A percentile compares a stretch with the other conserved stretches of the same genome.
These are phyloP conservation scores for Salix viminalis DNA, from an alignment of 345 rosid species.

Conservation along the genomic window DNA sequence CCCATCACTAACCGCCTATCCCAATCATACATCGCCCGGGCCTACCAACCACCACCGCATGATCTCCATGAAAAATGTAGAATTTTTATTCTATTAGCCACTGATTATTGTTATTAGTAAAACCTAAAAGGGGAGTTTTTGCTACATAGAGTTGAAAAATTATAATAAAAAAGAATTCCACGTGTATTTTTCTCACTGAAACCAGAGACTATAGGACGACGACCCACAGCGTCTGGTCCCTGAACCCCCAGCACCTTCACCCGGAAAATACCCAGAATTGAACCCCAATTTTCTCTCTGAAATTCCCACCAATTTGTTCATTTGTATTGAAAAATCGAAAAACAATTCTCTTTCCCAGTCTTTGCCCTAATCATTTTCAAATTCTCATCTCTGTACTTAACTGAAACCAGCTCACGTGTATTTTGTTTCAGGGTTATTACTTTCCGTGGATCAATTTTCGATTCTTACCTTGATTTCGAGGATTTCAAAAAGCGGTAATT, in stretches of 20 bases:
- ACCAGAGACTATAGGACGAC: constrained; percentile 2
- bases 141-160: neutral
- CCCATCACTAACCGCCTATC: neutral
- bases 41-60: neutral
- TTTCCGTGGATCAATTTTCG: constrained; percentile 11
- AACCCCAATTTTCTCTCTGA: constrained; percentile 8
- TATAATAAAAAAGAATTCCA: neutral
- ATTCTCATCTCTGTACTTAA: neutral
- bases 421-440: neutral
- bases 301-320: neutral
- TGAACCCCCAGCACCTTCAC: constrained; percentile 5
- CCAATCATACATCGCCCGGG: neutral
- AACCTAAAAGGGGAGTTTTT: neutral
- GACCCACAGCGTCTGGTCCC: constrained; percentile 8
- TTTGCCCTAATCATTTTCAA: too few species aligned
- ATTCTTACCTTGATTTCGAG: neutral
- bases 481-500: constrained; percentile 1
- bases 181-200: neutral
- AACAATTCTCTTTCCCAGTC: neutral
- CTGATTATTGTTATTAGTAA: neutral
- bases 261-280: neutral
- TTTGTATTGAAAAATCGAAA: neutral
- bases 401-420: neutral
- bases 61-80: neutral
- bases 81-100: too few species aligned